phyloP scores from a whole-genome alignment of 1,284 basidiomycete species.

The Lentinula novae-zelandiae region DNA sequence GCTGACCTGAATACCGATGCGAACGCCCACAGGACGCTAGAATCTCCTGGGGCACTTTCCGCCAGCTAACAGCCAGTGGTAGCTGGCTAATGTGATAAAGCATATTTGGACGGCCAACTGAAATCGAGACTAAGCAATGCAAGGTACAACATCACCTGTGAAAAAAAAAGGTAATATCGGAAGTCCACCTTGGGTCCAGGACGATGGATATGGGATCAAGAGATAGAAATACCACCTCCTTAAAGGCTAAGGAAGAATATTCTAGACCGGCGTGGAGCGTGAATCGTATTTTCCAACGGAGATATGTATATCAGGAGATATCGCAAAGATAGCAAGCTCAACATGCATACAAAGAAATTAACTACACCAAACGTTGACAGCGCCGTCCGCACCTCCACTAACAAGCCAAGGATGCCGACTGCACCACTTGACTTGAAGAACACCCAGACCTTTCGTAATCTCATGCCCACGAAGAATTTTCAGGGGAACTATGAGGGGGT shows the following conservation, averaged over 20 bases:
- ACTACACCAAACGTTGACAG: slow-evolving; percentile 85
- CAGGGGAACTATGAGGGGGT: slow-evolving; percentile 94
- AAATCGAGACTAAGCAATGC: not conserved
- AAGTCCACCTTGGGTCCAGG: not conserved
- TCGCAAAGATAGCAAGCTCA: not conserved
- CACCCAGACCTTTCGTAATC: slow-evolving; percentile 83
- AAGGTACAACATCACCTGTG: not conserved
- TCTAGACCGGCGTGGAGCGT: not conserved
- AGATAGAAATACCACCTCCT: not conserved
- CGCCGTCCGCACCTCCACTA: slow-evolving; percentile 91
- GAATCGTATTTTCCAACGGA: not conserved
- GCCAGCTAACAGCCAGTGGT: not conserved
- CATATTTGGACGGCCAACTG: not conserved
- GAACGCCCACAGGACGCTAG: not conserved
- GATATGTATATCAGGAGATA: not conserved
- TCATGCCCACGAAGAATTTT: slow-evolving; percentile 93
- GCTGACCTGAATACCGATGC: not conserved
- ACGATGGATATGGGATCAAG: not conserved
- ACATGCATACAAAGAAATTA: slow-evolving; percentile 24
- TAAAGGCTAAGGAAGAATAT: not conserved
- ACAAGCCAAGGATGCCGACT: slow-evolving; percentile 90
- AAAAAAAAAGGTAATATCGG: not conserved
- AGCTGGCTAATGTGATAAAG: not conserved
- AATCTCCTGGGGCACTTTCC: not conserved
- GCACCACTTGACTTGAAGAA: slow-evolving; percentile 90